Conservation (phyloP, 2,329 filamentous ascomycete genomes). For the Alternaria gaisen region DNA sequence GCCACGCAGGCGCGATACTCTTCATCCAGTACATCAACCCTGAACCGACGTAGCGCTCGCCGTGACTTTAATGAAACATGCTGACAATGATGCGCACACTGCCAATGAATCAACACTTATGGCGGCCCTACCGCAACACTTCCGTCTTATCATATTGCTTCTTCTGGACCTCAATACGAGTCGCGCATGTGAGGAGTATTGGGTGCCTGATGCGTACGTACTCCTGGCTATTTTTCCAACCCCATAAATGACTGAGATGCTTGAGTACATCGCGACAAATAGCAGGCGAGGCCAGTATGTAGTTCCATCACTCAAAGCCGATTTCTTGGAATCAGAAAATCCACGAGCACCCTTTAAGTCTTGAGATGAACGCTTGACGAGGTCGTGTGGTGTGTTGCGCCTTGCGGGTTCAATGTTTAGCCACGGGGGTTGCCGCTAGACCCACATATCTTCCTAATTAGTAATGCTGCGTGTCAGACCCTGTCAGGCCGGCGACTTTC, state of each 20-base stretch:
- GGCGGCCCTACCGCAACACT: background rate
- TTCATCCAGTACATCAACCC: background rate
- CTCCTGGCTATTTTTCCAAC: background rate
- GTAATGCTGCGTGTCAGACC: background rate
- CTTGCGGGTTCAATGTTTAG: slow-evolving; percentile 8
- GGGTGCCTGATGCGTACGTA: slow-evolving; percentile 1
- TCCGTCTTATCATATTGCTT: background rate
- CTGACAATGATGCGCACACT: background rate
- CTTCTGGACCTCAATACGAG: background rate
- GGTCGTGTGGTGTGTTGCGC: background rate
- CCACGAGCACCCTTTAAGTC: background rate
- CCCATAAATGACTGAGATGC: background rate
- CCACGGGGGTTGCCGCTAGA: slow-evolving; percentile 8
- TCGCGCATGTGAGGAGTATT: background rate
- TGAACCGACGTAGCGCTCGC: background rate
- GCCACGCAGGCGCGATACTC: background rate
- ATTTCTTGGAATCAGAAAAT: too few species aligned
- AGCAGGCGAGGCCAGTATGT: background rate
- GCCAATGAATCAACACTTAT: background rate
- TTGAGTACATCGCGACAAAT: background rate
- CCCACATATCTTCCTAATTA: slow-evolving; percentile 4
- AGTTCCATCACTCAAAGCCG: background rate
- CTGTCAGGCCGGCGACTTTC: background rate
- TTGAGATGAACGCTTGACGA: background rate
- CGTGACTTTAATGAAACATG: background rate